These are phyloP conservation scores for Colletotrichum liriopes DNA, from an alignment of 2,329 filamentous ascomycete genomes.

Conservation along the genomic window DNA sequence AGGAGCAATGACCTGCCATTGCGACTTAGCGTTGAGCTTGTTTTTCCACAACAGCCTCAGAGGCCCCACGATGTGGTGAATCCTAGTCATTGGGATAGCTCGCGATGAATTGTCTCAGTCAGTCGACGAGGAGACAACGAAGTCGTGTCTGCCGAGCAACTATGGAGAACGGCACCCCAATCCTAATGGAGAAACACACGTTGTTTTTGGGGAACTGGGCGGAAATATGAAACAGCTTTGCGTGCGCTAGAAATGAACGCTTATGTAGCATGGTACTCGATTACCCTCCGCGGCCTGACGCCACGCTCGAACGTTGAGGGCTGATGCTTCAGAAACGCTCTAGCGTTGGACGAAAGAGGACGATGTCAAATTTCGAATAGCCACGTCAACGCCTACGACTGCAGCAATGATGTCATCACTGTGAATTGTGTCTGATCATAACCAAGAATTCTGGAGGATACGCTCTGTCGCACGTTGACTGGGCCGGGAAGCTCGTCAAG, in stretches of 20 bases:
- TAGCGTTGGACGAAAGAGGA: conserved; percentile 21
- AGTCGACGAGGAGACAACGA: background rate
- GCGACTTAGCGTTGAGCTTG: conserved; percentile 39
- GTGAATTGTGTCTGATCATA: conserved; percentile 5
- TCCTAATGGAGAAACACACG: conserved; percentile 1
- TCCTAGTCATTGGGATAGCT: conserved; percentile 6
- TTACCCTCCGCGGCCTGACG: conserved; percentile 1
- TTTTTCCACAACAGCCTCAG: conserved; percentile 12
- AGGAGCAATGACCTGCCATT: conserved; percentile 10
- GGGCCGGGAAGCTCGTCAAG: background rate
- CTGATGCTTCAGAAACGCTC: conserved; percentile 21
- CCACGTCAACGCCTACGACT: conserved; percentile 25
- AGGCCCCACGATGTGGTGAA: background rate
- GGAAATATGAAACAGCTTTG: conserved; percentile 32
- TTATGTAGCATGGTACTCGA: conserved; percentile 10
- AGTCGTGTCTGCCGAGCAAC: conserved; percentile 5
- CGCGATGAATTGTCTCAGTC: conserved; percentile 18
- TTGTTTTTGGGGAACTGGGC: conserved; percentile 36
- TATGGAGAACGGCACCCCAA: conserved; percentile 4
- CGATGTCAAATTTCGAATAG: background rate
- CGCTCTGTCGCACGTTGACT: background rate
- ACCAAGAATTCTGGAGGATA: background rate
- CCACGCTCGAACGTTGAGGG: conserved; percentile 32
- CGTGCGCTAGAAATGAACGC: conserved; percentile 24
- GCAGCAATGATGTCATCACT: conserved; percentile 34